These are phyloP conservation scores for Neonectria hederae DNA, from an alignment of 2,329 filamentous ascomycete species.

Conservation along the genomic window DNA sequence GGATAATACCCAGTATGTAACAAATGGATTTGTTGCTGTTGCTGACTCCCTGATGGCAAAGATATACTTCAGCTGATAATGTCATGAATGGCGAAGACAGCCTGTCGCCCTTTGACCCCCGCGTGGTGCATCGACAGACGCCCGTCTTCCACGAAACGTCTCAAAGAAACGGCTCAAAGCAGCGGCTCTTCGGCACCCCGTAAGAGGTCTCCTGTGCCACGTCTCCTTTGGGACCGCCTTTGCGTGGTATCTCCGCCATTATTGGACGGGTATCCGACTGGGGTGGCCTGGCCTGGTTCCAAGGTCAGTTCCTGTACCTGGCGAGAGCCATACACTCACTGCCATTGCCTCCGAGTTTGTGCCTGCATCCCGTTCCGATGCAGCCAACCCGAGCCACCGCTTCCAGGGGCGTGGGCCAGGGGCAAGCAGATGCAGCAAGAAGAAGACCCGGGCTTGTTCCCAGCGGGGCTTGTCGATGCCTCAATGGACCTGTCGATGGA, in stretches of 20 bases:
- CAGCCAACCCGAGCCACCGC: background rate
- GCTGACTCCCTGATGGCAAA: background rate
- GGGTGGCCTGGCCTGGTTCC: background rate
- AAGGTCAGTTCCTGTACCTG: slow-evolving; percentile 2
- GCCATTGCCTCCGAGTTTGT: background rate
- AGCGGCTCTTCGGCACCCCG: slow-evolving; percentile 24
- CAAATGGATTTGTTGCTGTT: background rate
- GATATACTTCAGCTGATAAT: background rate
- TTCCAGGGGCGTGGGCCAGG: background rate
- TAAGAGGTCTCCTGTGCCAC: background rate
- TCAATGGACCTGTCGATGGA: slow-evolving; percentile 22
- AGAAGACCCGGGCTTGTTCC: slow-evolving; percentile 6
- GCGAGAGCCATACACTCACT: slow-evolving; percentile 14
- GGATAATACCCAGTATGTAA: background rate
- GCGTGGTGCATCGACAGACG: background rate
- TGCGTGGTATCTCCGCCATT: slow-evolving; percentile 13
- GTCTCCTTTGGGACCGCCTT: background rate
- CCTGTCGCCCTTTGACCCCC: background rate
- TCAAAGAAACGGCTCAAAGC: background rate
- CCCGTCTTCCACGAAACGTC: background rate
- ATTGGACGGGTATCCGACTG: slow-evolving; percentile 17
- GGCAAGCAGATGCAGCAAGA: background rate
- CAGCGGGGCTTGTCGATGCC: background rate
- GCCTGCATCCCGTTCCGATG: background rate
- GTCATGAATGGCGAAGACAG: background rate